Evolutionary conservation across 1,284 basidiomycete genomes (phyloP).

Genomic region (Cryptococcus amylolentus): DNA sequence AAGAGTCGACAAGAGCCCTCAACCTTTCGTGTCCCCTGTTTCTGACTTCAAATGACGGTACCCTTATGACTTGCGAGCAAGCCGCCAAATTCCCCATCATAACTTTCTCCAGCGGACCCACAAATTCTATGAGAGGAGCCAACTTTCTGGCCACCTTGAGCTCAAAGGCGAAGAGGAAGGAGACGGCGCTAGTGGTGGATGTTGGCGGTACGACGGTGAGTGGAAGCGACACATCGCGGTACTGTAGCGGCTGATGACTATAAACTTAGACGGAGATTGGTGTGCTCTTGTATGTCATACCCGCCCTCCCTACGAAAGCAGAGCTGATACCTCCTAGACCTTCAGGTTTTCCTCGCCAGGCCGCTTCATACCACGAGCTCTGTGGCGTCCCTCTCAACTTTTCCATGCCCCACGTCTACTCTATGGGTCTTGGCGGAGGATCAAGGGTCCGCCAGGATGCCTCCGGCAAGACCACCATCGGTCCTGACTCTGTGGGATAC

Average conservation of each 20-base stretch:
- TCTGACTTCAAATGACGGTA: slow-evolving; percentile 59
- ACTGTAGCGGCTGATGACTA: not conserved
- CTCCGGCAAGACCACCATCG: slow-evolving; percentile 51
- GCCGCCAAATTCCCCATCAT: slow-evolving; percentile 59
- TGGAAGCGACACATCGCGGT: not conserved
- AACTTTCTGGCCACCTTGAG: slow-evolving; percentile 55
- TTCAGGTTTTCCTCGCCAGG: slow-evolving; percentile 40
- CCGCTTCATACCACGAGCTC: slow-evolving; percentile 28
- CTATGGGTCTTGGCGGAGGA: slow-evolving; percentile 42
- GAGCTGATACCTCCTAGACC: slow-evolving; percentile 12
- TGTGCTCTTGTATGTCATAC: slow-evolving; percentile 49
- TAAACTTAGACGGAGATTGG: slow-evolving; percentile 13
- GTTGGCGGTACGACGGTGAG: slow-evolving; percentile 57
- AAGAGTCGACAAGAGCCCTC: slow-evolving; percentile 53
- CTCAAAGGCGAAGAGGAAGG: slow-evolving; percentile 33
- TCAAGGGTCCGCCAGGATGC: slow-evolving; percentile 23
- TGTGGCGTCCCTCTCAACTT: slow-evolving; percentile 38
- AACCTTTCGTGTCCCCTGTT: slow-evolving; percentile 56
- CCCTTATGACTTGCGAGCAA: slow-evolving; percentile 55
- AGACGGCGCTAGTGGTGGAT: slow-evolving; percentile 58
- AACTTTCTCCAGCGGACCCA: slow-evolving; percentile 60
- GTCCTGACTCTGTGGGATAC: slow-evolving; percentile 60
- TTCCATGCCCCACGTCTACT: slow-evolving; percentile 34
- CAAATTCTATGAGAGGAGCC: slow-evolving; percentile 62
- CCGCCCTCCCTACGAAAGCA: slow-evolving; percentile 33